Base-by-base conservation (phyloP, 495 filamentous ascomycete genomes). In the Corynascus novoguineensis region DNA sequence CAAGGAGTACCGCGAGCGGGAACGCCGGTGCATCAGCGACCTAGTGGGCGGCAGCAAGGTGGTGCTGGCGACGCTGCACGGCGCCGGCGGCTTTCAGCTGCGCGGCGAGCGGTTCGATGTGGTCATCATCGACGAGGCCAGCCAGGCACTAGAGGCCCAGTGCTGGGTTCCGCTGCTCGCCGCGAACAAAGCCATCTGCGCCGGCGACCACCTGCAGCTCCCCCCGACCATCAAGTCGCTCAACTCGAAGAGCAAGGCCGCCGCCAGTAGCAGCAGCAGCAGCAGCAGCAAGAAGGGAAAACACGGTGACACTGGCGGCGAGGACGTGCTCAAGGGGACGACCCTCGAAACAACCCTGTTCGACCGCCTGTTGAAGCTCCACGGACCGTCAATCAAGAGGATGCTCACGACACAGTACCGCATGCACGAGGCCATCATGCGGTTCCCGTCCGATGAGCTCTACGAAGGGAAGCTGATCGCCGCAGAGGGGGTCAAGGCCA, bases 321-420 rank as follows among this genome's bases (percentile, higher is more conserved):
- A 61, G 17, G 44, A 32, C 11, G 56, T 67, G n/a, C 68, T 71
- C 12, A 73, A 71, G 42, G 73, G 74, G 1, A 72, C 81, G 27
- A 86, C 82, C 2, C 80, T 99, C 1, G 90, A 95, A 64, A 87
- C 78, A 1, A 97, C 93, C 0, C 76, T 99, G 5, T 99, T 99
- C 68, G 92, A 96, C 67, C 79, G 93, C 24, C 76, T 99, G 19
- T 78, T 99, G 19, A 77, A 76, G 6, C 75, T 97, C 3, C 89
- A 99, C 65, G 95, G 93, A 1, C 71, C 84, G 3, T 75, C 72
- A 0, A 89, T 99, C 70, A 99, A 97, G 75, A 77, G 87, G 24
- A 93, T 97, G 86, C 79, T 97, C 11, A 97, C 89, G n/a, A 96
- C 89, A 2, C 93, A 99, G 74, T 99, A 99, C 70, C 88, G 93